Evolutionary conservation across 1,139 yeast species (phyloP).

Genomic region (Saccharomyces hybrid): DNA sequence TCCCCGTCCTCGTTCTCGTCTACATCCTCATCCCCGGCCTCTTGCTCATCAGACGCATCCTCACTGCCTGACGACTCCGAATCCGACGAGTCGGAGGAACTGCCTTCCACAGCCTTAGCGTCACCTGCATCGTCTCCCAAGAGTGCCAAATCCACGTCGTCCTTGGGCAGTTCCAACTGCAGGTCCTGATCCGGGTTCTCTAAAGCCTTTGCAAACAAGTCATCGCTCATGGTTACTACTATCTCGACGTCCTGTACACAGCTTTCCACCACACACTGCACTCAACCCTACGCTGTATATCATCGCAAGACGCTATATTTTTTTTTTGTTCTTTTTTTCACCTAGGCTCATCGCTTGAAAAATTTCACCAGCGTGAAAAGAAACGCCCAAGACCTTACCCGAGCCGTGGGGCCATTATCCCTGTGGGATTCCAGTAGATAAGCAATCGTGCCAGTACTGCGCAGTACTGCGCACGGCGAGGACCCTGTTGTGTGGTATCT

Average conservation of each 20-base stretch:
- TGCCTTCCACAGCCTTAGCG: too few species aligned
- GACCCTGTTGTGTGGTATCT: too few species aligned
- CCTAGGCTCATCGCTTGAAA: slow-evolving; percentile 4
- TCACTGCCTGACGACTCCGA: slow-evolving; percentile 8
- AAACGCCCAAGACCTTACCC: slow-evolving; percentile 1
- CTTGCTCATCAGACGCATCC: slow-evolving; percentile 8
- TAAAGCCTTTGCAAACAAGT: slow-evolving; percentile 22
- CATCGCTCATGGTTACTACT: slow-evolving; percentile 13
- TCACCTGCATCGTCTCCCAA: background rate
- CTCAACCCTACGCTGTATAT: background rate
- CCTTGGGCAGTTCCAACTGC: slow-evolving; percentile 10
- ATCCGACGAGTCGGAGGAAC: background rate
- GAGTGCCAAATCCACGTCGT: slow-evolving; percentile 15
- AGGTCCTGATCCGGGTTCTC: slow-evolving; percentile 13
- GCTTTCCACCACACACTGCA: too few species aligned
- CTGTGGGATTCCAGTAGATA: too few species aligned
- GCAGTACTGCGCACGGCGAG: too few species aligned
- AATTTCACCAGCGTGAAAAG: slow-evolving; percentile 4
- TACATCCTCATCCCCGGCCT: background rate
- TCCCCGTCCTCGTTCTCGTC: slow-evolving; percentile 10
- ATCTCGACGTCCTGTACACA: background rate
- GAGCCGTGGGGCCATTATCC: background rate
- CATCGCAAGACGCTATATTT: background rate
- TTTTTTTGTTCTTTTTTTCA: background rate
- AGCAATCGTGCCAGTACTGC: too few species aligned